These are phyloP conservation scores for Penicillium canescens DNA, from an alignment of 495 filamentous ascomycete genomes.

Conservation along the genomic window DNA sequence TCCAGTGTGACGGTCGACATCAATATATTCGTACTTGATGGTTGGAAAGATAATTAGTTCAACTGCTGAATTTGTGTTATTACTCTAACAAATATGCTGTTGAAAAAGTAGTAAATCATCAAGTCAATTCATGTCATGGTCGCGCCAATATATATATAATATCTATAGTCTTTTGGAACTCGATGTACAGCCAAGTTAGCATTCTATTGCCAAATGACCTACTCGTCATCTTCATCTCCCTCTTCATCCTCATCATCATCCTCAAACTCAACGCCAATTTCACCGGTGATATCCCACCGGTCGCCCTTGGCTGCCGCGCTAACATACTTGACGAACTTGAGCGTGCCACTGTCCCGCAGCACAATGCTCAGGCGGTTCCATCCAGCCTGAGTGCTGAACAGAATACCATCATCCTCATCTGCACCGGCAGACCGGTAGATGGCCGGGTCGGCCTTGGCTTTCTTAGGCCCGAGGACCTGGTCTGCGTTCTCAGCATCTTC, in stretches of 20 bases:
- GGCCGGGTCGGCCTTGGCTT: slow-evolving; percentile 65
- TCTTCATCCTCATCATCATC: slow-evolving; percentile 42
- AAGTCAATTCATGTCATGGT: slow-evolving; percentile 5
- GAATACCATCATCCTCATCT: slow-evolving; percentile 85
- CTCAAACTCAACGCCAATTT: slow-evolving; percentile 48
- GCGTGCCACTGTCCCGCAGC: slow-evolving; percentile 77
- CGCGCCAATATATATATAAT: slow-evolving; percentile 1
- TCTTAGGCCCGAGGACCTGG: slow-evolving; percentile 28
- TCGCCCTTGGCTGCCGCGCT: slow-evolving; percentile 79
- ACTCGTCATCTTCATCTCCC: slow-evolving; percentile 20
- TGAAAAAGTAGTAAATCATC: not conserved
- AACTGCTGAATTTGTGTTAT: too few species aligned
- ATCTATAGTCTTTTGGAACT: slow-evolving; percentile 13
- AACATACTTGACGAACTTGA: slow-evolving; percentile 97
- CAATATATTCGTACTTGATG: too few species aligned
- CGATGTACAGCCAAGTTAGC: not conserved
- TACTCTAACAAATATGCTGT: too few species aligned
- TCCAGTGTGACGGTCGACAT: too few species aligned
- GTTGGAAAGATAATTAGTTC: too few species aligned
- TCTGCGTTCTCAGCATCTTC: slow-evolving; percentile 30
- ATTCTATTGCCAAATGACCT: not conserved
- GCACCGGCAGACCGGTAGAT: slow-evolving; percentile 74
- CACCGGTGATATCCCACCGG: slow-evolving; percentile 86
- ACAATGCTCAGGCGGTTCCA: slow-evolving; percentile 94
- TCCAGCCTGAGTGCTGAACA: slow-evolving; percentile 82